Percentiles rank a stretch among this genome's conserved stretches.
Evolutionary conservation across 2,329 filamentous ascomycete species (phyloP).

Genomic region (Microcera coccophila): DNA sequence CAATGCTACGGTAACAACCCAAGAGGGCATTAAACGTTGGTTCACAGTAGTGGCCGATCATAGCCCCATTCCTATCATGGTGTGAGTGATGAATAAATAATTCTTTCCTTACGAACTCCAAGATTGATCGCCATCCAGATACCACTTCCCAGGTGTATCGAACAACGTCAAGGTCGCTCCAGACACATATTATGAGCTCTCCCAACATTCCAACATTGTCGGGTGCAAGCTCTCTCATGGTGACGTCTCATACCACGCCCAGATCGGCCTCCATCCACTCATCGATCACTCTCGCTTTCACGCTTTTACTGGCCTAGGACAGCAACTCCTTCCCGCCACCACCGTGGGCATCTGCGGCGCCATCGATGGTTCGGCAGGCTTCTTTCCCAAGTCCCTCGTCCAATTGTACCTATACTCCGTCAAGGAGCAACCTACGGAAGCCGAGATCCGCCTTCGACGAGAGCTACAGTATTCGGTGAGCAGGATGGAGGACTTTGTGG

Average conservation of each 20-base stretch:
- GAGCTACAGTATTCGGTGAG: constrained; percentile 59
- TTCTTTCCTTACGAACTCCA: neutral
- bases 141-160: constrained; percentile 64
- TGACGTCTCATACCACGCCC: constrained; percentile 60
- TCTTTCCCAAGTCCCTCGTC: constrained; percentile 61
- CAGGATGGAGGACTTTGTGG: constrained; percentile 59
- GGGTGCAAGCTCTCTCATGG: constrained; percentile 68
- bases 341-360: constrained; percentile 56
- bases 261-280: constrained; percentile 55
- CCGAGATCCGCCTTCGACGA: constrained; percentile 47
- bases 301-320: constrained; percentile 61
- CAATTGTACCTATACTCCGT: constrained; percentile 49
- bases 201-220: constrained; percentile 62
- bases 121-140: constrained; percentile 35
- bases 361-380: constrained; percentile 59
- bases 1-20: constrained; percentile 52
- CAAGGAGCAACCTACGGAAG: constrained; percentile 31
- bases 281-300: constrained; percentile 58
- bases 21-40: constrained; percentile 55
- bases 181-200: constrained; percentile 53
- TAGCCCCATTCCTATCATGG: constrained; percentile 54
- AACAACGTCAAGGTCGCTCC: constrained; percentile 60
- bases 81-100: constrained; percentile 39
- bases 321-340: constrained; percentile 59
- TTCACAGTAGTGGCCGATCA: constrained; percentile 55